Evolutionary conservation across 139 green algal genomes (phyloP).

Genomic region (Yamagishiella unicocca): DNA sequence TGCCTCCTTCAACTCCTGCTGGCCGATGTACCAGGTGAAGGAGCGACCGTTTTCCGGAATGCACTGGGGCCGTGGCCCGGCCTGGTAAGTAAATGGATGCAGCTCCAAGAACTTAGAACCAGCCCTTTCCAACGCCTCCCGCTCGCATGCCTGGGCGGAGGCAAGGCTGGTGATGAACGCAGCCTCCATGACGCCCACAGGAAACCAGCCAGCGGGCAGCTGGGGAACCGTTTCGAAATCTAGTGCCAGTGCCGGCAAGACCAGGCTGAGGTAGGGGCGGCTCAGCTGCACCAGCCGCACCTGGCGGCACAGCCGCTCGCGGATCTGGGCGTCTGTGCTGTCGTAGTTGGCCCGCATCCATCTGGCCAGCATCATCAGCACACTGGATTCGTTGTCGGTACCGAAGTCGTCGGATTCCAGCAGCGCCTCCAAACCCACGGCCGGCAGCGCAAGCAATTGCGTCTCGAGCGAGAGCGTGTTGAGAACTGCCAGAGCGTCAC

Average conservation of each 20-base stretch:
- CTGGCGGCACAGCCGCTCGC: not conserved
- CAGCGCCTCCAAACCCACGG: not conserved
- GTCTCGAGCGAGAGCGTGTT: not conserved
- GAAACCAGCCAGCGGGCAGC: not conserved
- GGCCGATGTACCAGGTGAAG: not conserved
- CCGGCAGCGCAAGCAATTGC: not conserved
- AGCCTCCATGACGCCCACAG: not conserved
- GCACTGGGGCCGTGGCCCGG: not conserved
- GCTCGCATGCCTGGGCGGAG: not conserved
- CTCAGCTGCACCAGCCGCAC: constrained; percentile 18
- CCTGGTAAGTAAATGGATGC: not conserved
- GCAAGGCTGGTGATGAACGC: not conserved
- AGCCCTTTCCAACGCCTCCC: not conserved
- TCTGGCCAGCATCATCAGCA: not conserved
- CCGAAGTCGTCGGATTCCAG: constrained; percentile 3
- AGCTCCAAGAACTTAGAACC: not conserved
- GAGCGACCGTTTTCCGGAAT: not conserved
- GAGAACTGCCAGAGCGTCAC: not conserved
- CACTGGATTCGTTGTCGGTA: constrained; percentile 11
- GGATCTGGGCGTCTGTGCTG: not conserved
- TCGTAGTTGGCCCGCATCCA: constrained; percentile 5
- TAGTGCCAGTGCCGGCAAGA: not conserved
- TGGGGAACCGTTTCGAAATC: not conserved
- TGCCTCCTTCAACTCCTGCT: not conserved
- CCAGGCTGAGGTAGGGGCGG: not conserved